Evolutionary conservation across 225 moss, liverwort and hornwort genomes (phyloP), one percentile per base, ranked within the genome.

Genomic region (Pseudoscleropodium purum): DNA sequence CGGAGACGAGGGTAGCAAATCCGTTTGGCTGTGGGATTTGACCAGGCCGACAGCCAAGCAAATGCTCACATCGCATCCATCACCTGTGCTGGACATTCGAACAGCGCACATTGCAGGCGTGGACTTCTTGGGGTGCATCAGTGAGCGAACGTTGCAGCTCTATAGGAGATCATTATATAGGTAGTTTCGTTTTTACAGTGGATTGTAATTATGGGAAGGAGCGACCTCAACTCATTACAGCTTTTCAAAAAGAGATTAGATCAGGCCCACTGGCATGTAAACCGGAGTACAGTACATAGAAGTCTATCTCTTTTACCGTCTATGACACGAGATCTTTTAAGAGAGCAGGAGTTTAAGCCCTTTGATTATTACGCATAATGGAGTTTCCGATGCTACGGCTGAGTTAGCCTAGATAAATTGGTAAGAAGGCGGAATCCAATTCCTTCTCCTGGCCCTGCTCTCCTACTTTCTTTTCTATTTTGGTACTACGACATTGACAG

Each of bases 11-110:
- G 95, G 92, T 30, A 96, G 92, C 85, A 96, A 95, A 64, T 89
- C 93, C 45, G 92, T 97, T 70, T 96, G 96, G 96, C 90, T 97
- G 81, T 97, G 97, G 97, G 94, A 97, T 87, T 85, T 95, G 92
- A 65, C 92, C 51, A 77, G 93, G 45, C 88, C 84, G 49, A 85
- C 85, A 47, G 90, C 87, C 60, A 93, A 74, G 70, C 93, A 96
- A 88, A 91, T 87, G 59, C 96, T 97, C 52, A 37, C 75, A 41
- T 90, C 95, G 76, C 97, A 97, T 88, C 92, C 88, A 29, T 94
- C 96, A 33, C 96, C 96, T 24, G 94, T 97, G 51, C 88, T 95
- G 61, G 97, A 97, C 88, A 84, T 97, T 78, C 95, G 96, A 82
- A 91, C 88, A 79, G 93, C 91, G 79, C 90, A 93, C 62, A n/a